Conservation (phyloP, 139 green algal genomes). For the Chlamydomonas sp. region DNA sequence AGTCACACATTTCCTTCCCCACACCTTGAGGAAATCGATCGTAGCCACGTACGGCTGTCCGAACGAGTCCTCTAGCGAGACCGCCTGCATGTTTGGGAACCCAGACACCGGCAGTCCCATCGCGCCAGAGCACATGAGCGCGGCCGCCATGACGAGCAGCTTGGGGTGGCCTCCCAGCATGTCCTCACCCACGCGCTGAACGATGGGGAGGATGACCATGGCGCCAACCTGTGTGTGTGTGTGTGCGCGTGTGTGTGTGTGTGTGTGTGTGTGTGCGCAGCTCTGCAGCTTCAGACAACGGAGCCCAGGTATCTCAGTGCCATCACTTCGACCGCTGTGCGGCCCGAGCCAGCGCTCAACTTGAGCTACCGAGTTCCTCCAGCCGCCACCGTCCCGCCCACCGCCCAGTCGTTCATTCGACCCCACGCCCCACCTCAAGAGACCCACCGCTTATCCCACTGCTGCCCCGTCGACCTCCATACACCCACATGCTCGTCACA, state of each 20-base stretch:
- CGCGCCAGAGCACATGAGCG: slow-evolving; percentile 64
- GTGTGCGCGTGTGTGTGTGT: not conserved
- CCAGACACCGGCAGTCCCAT: slow-evolving; percentile 65
- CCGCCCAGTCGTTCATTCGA: too few species aligned
- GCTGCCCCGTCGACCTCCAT: too few species aligned
- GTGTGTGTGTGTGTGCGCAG: not conserved
- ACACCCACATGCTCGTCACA: too few species aligned
- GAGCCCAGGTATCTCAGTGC: not conserved
- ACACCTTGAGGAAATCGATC: slow-evolving; percentile 53
- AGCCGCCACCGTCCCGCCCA: too few species aligned
- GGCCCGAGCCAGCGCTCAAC: too few species aligned
- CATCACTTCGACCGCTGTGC: too few species aligned
- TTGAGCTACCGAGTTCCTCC: too few species aligned
- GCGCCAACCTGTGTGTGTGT: slow-evolving; percentile 47
- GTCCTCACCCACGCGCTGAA: slow-evolving; percentile 50
- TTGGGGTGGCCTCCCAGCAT: slow-evolving; percentile 48
- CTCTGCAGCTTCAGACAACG: not conserved
- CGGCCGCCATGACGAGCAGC: slow-evolving; percentile 62
- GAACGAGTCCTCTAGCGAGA: slow-evolving; percentile 49
- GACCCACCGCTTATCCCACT: too few species aligned
- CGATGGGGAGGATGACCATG: slow-evolving; percentile 74
- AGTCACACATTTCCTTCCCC: too few species aligned
- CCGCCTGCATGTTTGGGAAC: slow-evolving; percentile 74
- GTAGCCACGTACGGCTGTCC: slow-evolving; percentile 48
- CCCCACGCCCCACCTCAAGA: too few species aligned